Conservation (phyloP, 106 monocot species). For the Allium fistulosum region DNA sequence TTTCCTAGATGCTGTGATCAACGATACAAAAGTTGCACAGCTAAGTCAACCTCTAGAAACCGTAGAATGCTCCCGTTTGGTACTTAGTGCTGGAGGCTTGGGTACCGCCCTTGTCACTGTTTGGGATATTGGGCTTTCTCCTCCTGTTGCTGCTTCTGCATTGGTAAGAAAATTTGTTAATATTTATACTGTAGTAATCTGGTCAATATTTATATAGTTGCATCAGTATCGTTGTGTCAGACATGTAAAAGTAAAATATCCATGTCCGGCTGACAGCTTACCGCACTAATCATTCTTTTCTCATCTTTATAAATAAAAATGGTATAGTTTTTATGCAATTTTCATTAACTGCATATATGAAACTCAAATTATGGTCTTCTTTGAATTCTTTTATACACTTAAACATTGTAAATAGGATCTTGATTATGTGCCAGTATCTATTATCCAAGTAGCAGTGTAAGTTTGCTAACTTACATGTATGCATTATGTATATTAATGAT, state of each 20-base stretch:
- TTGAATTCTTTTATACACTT: no score
- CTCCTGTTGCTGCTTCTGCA: conserved; percentile 52
- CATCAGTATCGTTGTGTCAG: no score
- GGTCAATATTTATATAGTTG: neutral
- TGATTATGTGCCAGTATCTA: no score
- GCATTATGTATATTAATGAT: no score
- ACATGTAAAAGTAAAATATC: no score
- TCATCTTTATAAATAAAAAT: neutral
- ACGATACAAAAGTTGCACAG: conserved; percentile 68
- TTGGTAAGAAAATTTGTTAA: conserved; percentile 33
- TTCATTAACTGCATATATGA: neutral
- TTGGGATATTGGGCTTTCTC: conserved; percentile 89
- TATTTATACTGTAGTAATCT: neutral
- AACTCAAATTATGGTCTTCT: no score
- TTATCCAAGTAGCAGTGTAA: no score
- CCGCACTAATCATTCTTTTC: neutral
- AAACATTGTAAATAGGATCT: no score
- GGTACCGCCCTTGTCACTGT: conserved; percentile 69
- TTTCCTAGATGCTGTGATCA: conserved; percentile 54
- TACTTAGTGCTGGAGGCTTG: conserved; percentile 55
- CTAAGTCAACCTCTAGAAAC: conserved; percentile 38
- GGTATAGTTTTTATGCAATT: neutral
- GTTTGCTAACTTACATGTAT: no score
- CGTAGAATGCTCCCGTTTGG: conserved; percentile 45
- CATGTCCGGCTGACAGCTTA: neutral